A percentile compares a stretch with the other conserved stretches of the same genome.
Evolutionary conservation across 768 basidiomycete genomes (phyloP).

Genomic region (Chiua virens): DNA sequence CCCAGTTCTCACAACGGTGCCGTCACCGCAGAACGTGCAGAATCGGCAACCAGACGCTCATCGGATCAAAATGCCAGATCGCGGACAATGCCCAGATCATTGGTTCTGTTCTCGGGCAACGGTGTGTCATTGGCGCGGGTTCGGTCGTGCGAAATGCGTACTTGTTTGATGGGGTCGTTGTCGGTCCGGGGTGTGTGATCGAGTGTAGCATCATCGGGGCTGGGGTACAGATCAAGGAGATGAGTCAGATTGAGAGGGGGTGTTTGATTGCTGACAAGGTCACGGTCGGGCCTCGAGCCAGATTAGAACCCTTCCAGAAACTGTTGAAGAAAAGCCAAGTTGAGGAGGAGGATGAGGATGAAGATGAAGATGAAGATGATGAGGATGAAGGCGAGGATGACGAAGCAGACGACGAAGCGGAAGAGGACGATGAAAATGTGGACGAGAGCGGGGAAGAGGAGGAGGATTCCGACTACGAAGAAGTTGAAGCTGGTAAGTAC

Average conservation of each 20-base stretch:
- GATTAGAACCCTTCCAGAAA: slow-evolving; percentile 66
- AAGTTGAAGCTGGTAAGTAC: slow-evolving; percentile 62
- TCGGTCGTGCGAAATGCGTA: slow-evolving; percentile 74
- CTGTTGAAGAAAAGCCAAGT: slow-evolving; percentile 55
- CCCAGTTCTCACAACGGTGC: neutral
- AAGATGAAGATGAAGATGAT: slow-evolving; percentile 26
- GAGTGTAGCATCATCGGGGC: slow-evolving; percentile 80
- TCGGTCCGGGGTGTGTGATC: slow-evolving; percentile 73
- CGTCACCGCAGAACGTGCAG: slow-evolving; percentile 63
- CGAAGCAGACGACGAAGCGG: slow-evolving; percentile 37
- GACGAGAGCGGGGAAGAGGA: slow-evolving; percentile 32
- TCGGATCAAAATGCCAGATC: slow-evolving; percentile 77
- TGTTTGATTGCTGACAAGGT: slow-evolving; percentile 84
- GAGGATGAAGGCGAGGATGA: slow-evolving; percentile 24
- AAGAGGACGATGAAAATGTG: slow-evolving; percentile 29
- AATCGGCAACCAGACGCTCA: slow-evolving; percentile 77
- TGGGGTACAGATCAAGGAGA: slow-evolving; percentile 69
- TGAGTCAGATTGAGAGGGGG: slow-evolving; percentile 66
- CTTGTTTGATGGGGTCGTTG: slow-evolving; percentile 73
- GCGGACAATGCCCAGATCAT: slow-evolving; percentile 63
- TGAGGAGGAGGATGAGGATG: slow-evolving; percentile 31
- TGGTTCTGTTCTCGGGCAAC: slow-evolving; percentile 76
- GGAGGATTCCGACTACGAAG: slow-evolving; percentile 63
- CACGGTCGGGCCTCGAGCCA: slow-evolving; percentile 69
- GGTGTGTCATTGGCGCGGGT: slow-evolving; percentile 71